Conservation (phyloP, 2,329 filamentous ascomycete genomes). For the Talaromyces sp. region DNA sequence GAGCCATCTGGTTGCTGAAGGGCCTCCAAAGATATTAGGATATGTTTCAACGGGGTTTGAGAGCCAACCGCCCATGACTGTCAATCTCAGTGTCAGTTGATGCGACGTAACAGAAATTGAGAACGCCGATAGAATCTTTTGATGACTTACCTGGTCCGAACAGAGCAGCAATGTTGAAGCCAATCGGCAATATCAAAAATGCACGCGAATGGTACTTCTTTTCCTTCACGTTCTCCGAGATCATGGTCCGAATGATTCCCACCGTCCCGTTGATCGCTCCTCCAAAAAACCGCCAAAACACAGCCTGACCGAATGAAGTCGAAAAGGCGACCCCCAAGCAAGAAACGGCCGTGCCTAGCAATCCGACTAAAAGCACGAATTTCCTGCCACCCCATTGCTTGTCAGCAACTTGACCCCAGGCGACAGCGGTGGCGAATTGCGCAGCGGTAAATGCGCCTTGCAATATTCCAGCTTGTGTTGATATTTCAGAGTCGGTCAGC, state of each 20-base stretch:
- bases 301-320: neutral
- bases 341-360: neutral
- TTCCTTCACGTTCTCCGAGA: neutral
- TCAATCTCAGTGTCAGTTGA: neutral
- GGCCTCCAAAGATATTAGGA: neutral
- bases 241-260: neutral
- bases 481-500: neutral
- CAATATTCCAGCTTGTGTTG: neutral
- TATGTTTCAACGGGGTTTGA: neutral
- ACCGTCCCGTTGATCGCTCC: neutral
- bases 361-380: neutral
- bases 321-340: neutral
- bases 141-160: neutral
- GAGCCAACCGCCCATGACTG: neutral
- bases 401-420: neutral
- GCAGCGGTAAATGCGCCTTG: neutral
- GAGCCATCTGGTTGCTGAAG: neutral
- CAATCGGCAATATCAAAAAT: neutral
- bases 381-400: neutral
- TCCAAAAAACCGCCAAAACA: neutral
- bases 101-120: neutral
- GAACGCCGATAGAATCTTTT: neutral
- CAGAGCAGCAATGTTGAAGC: neutral
- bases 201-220: neutral
- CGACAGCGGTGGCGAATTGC: neutral